Evolutionary conservation across 2,329 filamentous ascomycete genomes (phyloP), one percentile per base, ranked within the genome.

Genomic region (Triangularia setosa): DNA sequence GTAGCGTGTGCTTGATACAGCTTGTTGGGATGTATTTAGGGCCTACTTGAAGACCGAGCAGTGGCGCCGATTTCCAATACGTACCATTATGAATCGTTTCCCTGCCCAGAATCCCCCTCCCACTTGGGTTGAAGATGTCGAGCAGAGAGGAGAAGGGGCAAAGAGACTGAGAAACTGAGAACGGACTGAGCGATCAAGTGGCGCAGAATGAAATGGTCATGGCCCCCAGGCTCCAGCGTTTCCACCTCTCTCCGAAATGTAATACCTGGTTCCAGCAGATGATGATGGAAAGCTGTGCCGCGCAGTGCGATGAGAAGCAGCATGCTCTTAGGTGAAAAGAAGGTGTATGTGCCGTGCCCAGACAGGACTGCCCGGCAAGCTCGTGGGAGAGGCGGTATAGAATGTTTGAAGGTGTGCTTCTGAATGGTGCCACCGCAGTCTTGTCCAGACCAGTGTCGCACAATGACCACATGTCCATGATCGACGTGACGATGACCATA

Each of bases 211-310:
- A 69, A 68, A 67, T 66, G 65, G 59, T 56, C 64, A 64, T 21
- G 48, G 65, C 56, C 64, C 62, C 61, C 68, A 71, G 70, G 70
- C 70, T 69, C 59, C 70, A 71, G 65, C 69, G 67, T 70, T 71
- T 67, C 61, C 68, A 63, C 57, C 18, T 28, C 62, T 66, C 58
- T 48, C 40, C 40, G 18, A 21, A 2, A 48, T 48, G 18, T 48
- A 2, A 48, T 48, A n/a, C 40, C 40, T 58, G 60, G 44, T 33
- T 9, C 30, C 30, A 33, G 30, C 33, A 27, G 33, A 28, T n/a
- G 16, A 59, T 66, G 66, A 21, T 21, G 40, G 61, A 58, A 30
- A 67, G 64, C 69, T 71, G 70, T 66, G 69, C 70, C 69, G 68
- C 67, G 60, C 64, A 55, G 53, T 52, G 58, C 23, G n/a, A 24